Conservation (phyloP, 2,329 filamentous ascomycete genomes). For the Karstenula rhodostoma region DNA sequence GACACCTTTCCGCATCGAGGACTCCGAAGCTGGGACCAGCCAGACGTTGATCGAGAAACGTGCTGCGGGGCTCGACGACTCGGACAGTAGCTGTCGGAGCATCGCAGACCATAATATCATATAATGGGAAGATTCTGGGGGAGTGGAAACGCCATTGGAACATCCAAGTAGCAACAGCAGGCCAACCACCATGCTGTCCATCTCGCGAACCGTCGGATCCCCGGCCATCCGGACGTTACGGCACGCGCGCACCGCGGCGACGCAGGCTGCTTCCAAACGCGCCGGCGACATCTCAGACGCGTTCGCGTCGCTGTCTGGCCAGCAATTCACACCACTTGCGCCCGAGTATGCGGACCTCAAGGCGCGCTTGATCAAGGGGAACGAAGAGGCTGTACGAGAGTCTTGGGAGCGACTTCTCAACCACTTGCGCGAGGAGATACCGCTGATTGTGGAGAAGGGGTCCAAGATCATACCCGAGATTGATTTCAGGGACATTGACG, state of each 20-base stretch:
- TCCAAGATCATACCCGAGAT: conserved; percentile 57
- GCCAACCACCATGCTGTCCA: conserved; percentile 38
- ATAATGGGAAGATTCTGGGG: conserved; percentile 17
- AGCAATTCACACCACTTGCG: conserved; percentile 54
- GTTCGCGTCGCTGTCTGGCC: conserved; percentile 58
- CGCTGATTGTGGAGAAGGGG: conserved; percentile 53
- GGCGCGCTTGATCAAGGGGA: conserved; percentile 52
- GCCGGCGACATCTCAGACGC: conserved; percentile 61
- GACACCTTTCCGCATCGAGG: conserved; percentile 24
- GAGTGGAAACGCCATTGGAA: neutral
- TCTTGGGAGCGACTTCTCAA: conserved; percentile 58
- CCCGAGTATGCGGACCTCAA: conserved; percentile 58
- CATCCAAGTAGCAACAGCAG: conserved; percentile 10
- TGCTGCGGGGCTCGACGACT: conserved; percentile 11
- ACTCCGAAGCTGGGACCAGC: conserved; percentile 18
- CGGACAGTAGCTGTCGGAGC: conserved; percentile 26
- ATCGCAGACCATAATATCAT: conserved; percentile 19
- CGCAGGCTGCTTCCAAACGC: conserved; percentile 50
- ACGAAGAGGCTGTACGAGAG: conserved; percentile 57
- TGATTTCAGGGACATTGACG: conserved; percentile 55
- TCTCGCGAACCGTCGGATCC: conserved; percentile 37
- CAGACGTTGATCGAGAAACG: conserved; percentile 4
- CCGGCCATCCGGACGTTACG: conserved; percentile 27
- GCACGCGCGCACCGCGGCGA: conserved; percentile 40
- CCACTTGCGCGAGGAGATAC: conserved; percentile 55